Evolutionary conservation across 345 rosid species (phyloP), one percentile per base, ranked within the genome.

Genomic region (Ceriops tagal): DNA sequence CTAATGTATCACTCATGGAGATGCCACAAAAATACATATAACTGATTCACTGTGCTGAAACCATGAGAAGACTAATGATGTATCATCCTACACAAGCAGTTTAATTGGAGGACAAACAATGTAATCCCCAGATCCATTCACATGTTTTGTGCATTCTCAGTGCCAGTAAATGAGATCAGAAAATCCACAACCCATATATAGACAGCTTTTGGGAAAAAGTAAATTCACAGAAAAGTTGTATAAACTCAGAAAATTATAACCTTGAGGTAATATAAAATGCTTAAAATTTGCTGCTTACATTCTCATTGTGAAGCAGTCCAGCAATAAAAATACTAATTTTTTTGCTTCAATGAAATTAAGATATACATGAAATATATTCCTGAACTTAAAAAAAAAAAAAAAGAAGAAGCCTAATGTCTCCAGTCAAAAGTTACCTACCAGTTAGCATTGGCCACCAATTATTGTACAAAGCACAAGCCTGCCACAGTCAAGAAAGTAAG

Each of bases 391-490:
- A n/a, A 51, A 61, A 46, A 21, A 37, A 5, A 72, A 53, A n/a
- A 51, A 61, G 46, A 21, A 22, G 30, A 66, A 55, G 21, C 18
- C 11, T 28, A 27, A 24, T 8, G 62, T 10, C 27, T 30, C 47
- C 20, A 28, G 22, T 4, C 58, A 31, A 53, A 31, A 66, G 21
- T 58, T 46, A 67, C 86, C 81, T 79, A 89, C 97, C 83, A 68
- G 89, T 79, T 53, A 93, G 82, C 98, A 95, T 89, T 47, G 97
- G 96, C 99, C 99, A 91, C 99, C 99, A 95, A 52, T 91, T 95
- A 79, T 87, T 35, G 64, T 87, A 95, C 79, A 95, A 61, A 61
- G 97, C 99, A 78, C 99, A 93, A 51, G 98, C 96, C 98, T 91
- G 82, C 74, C 60, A 79, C 56, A 79, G 31, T 62, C 55, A 75